Evolutionary conservation across 148 eudicot genomes (phyloP).

Genomic region (Euryodendron excelsum): DNA sequence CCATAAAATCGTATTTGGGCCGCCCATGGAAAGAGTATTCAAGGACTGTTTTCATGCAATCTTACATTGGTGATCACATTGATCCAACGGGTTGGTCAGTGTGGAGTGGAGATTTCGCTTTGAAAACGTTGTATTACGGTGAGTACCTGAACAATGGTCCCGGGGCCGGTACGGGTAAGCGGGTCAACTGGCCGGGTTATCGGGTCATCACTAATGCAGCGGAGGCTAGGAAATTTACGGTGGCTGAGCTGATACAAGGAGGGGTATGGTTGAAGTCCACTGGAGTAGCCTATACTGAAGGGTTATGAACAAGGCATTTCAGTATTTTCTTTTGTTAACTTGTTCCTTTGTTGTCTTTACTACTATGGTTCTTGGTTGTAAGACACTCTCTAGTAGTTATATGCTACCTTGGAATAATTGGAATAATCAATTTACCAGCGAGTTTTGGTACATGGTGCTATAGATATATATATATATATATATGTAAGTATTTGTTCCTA

Average conservation of each 20-base stretch:
- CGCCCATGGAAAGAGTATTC: conserved; percentile 4
- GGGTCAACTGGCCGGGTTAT: background rate
- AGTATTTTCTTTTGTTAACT: background rate
- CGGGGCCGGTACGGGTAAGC: background rate
- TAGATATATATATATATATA: no score
- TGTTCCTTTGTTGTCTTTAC: no score
- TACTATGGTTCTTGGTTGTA: no score
- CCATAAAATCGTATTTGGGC: background rate
- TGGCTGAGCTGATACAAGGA: background rate
- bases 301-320: background rate
- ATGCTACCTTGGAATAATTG: no score
- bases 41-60: background rate
- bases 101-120: background rate
- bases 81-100: background rate
- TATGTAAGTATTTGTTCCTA: no score
- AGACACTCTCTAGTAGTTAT: no score
- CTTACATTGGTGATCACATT: background rate
- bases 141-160: conserved; percentile 4
- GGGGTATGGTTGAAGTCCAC: background rate
- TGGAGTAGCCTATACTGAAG: background rate
- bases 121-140: background rate
- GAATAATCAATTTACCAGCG: no score
- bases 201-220: background rate
- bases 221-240: background rate
- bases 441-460: no score